Evolutionary conservation across 495 filamentous ascomycete species (phyloP).

Genomic region (Clavariopsis aquatica): DNA sequence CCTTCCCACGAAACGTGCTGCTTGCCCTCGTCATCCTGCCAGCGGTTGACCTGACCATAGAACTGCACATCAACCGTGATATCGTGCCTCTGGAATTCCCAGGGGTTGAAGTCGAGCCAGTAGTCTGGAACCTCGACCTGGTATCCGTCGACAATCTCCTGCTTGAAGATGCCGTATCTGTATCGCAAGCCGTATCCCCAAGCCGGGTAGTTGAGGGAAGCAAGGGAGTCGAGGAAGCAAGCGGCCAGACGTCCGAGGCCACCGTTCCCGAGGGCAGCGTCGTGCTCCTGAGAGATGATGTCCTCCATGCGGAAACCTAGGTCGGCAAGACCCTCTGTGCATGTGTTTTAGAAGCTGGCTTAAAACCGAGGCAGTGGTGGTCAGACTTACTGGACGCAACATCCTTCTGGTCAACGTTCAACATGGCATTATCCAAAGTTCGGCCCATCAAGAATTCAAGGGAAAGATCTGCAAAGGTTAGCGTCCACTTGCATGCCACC

Average conservation of each 20-base stretch:
- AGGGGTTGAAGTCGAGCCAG: conserved; percentile 99
- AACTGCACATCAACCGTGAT: conserved; percentile 96
- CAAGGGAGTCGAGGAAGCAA: conserved; percentile 94
- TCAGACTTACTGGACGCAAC: conserved; percentile 66
- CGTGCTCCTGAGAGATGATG: conserved; percentile 90
- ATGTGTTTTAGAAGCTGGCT: background rate
- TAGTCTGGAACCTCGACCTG: conserved; percentile 98
- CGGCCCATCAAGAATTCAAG: conserved; percentile 97
- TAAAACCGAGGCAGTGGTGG: background rate
- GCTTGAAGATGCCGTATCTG: conserved; percentile 98
- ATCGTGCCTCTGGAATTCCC: conserved; percentile 96
- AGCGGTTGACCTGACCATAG: conserved; percentile 78
- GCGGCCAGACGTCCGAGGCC: conserved; percentile 92
- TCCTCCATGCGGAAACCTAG: conserved; percentile 97
- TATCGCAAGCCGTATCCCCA: conserved; percentile 98
- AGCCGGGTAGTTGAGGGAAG: conserved; percentile 89
- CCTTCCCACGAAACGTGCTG: conserved; percentile 75
- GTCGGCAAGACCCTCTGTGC: conserved; percentile 72
- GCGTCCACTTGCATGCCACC: conserved; percentile 11
- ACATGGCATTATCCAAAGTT: conserved; percentile 96
- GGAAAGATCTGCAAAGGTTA: conserved; percentile 63
- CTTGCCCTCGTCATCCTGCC: conserved; percentile 74
- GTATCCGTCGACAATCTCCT: conserved; percentile 96
- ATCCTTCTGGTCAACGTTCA: conserved; percentile 88
- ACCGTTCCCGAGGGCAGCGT: conserved; percentile 94